phyloP scores from a whole-genome alignment of 2,329 filamentous ascomycete species.

The Talaromyces funiculosus region DNA sequence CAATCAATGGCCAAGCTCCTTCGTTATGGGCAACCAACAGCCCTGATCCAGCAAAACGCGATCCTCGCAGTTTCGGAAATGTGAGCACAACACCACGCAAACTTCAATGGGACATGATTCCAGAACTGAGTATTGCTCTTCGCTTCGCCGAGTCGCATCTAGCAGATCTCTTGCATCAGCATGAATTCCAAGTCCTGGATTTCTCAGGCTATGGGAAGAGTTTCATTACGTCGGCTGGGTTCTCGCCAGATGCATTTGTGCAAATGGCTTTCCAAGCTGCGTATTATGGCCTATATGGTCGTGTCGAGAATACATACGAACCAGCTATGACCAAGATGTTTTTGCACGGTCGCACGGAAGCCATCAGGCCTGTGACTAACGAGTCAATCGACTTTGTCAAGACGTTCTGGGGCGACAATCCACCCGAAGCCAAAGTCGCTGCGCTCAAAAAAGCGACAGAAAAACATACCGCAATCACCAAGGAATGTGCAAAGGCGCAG shows the following conservation, averaged over 20 bases:
- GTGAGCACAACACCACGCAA: constrained; percentile 93
- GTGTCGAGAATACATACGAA: constrained; percentile 92
- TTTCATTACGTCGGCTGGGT: constrained; percentile 94
- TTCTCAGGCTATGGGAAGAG: constrained; percentile 90
- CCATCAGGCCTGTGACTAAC: constrained; percentile 76
- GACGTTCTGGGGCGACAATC: constrained; percentile 90
- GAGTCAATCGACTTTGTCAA: constrained; percentile 85
- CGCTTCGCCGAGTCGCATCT: constrained; percentile 93
- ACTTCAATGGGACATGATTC: constrained; percentile 94
- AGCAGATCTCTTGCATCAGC: constrained; percentile 91
- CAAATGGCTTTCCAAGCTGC: constrained; percentile 99
- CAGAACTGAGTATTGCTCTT: constrained; percentile 82
- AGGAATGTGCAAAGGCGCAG: constrained; percentile 79
- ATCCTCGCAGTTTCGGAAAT: constrained; percentile 85
- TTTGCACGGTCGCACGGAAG: constrained; percentile 90
- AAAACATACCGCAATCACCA: constrained; percentile 73
- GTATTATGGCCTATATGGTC: constrained; percentile 93
- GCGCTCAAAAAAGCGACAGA: constrained; percentile 77
- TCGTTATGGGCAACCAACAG: constrained; percentile 86
- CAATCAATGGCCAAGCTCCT: constrained; percentile 90
- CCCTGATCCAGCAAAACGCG: constrained; percentile 86
- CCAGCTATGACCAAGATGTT: constrained; percentile 97
- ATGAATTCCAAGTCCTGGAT: constrained; percentile 89
- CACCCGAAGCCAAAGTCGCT: constrained; percentile 75
- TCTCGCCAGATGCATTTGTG: constrained; percentile 94